phyloP scores from a whole-genome alignment of 805 yeast species.

The Debaryomyces hansenii region DNA sequence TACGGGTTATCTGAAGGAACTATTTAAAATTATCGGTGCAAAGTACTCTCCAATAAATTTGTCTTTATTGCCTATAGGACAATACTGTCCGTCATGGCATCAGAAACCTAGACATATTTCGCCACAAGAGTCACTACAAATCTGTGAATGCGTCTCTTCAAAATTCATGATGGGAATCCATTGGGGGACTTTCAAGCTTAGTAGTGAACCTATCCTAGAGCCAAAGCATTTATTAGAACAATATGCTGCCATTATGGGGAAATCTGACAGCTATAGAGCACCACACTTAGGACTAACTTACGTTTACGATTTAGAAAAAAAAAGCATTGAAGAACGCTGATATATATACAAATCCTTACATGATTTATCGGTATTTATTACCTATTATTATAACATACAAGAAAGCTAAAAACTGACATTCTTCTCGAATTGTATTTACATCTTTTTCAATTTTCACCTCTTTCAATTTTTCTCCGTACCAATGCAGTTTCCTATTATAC shows the following conservation, averaged over 20 bases:
- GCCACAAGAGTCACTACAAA: conserved; percentile 73
- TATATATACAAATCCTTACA: not conserved
- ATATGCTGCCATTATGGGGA: conserved; percentile 44
- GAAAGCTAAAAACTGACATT: not conserved
- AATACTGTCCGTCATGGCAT: conserved; percentile 94
- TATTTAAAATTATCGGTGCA: conserved; percentile 65
- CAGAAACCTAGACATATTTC: conserved; percentile 84
- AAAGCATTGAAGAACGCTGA: conserved; percentile 11
- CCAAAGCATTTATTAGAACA: conserved; percentile 64
- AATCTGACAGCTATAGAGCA: conserved; percentile 45
- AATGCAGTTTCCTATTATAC: too few species aligned
- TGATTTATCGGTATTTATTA: conserved; percentile 1
- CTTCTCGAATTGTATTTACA: not conserved
- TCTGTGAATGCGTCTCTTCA: conserved; percentile 63
- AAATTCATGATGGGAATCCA: conserved; percentile 80
- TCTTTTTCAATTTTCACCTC: not conserved
- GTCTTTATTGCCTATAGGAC: conserved; percentile 89
- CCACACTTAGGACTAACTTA: conserved; percentile 80
- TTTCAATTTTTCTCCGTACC: too few species aligned
- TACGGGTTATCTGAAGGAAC: conserved; percentile 80
- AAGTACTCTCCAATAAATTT: conserved; percentile 57
- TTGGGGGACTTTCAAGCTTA: conserved; percentile 93
- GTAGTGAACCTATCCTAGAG: conserved; percentile 85
- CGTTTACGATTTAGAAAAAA: conserved; percentile 42
- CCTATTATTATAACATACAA: not conserved